These are phyloP conservation scores for Saccharomycopsis malanga DNA, from an alignment of 805 yeast species.

Conservation along the genomic window DNA sequence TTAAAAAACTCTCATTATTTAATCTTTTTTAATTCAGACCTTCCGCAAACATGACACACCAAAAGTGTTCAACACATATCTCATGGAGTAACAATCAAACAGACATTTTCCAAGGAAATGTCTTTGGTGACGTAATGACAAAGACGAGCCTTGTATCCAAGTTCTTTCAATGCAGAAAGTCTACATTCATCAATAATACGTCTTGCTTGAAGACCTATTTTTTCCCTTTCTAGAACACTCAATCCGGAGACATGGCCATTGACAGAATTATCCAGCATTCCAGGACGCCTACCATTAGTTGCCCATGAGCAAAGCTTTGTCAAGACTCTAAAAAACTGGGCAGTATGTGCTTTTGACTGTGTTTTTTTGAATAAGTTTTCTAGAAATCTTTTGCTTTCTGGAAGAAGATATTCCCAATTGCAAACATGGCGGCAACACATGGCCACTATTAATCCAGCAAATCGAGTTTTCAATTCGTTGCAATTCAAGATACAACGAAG, in stretches of 20 bases:
- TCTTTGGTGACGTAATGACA: slow-evolving; percentile 51
- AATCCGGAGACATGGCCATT: slow-evolving; percentile 42
- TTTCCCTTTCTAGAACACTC: slow-evolving; percentile 42
- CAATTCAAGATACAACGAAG: slow-evolving; percentile 50
- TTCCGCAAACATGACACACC: too few relatives aligned
- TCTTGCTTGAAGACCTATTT: slow-evolving; percentile 61
- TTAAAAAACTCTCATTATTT: too few relatives aligned
- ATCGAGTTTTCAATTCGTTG: slow-evolving; percentile 15
- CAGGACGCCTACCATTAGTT: slow-evolving; percentile 56
- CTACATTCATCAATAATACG: slow-evolving; percentile 72
- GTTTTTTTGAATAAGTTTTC: slow-evolving; percentile 23
- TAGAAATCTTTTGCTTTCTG: slow-evolving; percentile 38
- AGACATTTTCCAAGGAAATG: slow-evolving; percentile 66
- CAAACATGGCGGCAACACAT: slow-evolving; percentile 93
- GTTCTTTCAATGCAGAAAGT: slow-evolving; percentile 36
- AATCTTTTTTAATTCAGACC: too few relatives aligned
- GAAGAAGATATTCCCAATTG: slow-evolving; percentile 46
- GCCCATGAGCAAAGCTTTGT: slow-evolving; percentile 83
- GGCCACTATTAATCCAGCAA: slow-evolving; percentile 68
- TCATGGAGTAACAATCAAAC: slow-evolving; percentile 35
- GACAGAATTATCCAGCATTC: slow-evolving; percentile 32
- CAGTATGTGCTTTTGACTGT: slow-evolving; percentile 22
- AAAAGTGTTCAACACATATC: too few relatives aligned
- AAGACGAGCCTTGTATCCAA: slow-evolving; percentile 41
- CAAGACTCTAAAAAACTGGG: slow-evolving; percentile 39